Evolutionary conservation across 805 yeast species (phyloP).

Genomic region (Alloascoidea hylecoeti): DNA sequence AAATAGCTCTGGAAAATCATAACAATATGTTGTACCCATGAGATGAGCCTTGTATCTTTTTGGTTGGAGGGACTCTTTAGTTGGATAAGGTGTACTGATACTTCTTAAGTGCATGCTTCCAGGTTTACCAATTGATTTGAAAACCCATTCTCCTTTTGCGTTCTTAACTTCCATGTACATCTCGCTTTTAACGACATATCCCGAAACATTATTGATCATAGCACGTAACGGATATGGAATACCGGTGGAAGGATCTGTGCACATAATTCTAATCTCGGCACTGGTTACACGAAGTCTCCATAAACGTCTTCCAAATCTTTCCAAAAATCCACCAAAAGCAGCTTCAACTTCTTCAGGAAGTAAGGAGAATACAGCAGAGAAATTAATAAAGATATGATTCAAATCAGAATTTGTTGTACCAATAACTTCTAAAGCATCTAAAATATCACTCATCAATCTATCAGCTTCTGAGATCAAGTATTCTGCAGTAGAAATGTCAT

Average conservation of each 20-base stretch:
- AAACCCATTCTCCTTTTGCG: conserved; percentile 90
- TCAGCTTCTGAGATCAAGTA: conserved; percentile 94
- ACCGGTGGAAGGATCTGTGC: conserved; percentile 76
- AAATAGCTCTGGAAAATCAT: conserved; percentile 98
- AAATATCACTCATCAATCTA: conserved; percentile 87
- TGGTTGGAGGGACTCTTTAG: conserved; percentile 96
- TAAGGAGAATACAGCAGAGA: conserved; percentile 89
- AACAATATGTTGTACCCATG: conserved; percentile 96
- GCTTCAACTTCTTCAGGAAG: conserved; percentile 93
- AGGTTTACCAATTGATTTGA: conserved; percentile 83
- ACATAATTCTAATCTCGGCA: conserved; percentile 94
- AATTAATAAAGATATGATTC: conserved; percentile 94
- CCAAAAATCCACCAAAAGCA: conserved; percentile 95
- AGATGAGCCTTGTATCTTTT: conserved; percentile 97
- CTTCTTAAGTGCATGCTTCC: conserved; percentile 97
- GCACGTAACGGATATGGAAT: conserved; percentile 94
- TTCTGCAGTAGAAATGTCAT: conserved; percentile 85
- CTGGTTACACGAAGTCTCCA: conserved; percentile 96
- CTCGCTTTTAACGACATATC: conserved; percentile 93
- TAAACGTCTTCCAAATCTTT: conserved; percentile 91
- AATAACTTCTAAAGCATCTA: conserved; percentile 88
- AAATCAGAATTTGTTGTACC: conserved; percentile 92
- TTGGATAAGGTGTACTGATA: conserved; percentile 91
- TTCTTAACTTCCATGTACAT: conserved; percentile 90
- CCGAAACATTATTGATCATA: conserved; percentile 89